These are phyloP conservation scores for Cladosporium colombiae DNA, from an alignment of 2,329 filamentous ascomycete species.

Conservation along the genomic window DNA sequence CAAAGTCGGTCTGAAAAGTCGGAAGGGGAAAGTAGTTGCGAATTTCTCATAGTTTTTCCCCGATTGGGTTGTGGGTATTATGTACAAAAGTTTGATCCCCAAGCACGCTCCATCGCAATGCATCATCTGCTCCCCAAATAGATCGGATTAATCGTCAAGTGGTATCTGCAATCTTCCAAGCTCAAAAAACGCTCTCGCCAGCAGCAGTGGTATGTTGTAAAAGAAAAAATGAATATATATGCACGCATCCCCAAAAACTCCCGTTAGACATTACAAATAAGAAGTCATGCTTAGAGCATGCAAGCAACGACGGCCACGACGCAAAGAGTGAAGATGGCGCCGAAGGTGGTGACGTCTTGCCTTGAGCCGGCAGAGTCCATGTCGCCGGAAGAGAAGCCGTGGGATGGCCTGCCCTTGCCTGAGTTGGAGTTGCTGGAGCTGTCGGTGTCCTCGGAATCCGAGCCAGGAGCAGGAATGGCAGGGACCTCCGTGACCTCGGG, in stretches of 20 bases:
- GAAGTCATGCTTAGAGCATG: conserved; percentile 6
- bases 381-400: conserved; percentile 13
- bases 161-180: conserved; percentile 8
- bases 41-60: background rate
- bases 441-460: conserved; percentile 13
- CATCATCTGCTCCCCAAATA: background rate
- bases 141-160: background rate
- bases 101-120: conserved; percentile 7
- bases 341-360: conserved; percentile 1
- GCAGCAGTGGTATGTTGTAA: background rate
- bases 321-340: conserved; percentile 10
- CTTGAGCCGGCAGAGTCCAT: conserved; percentile 12
- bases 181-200: conserved; percentile 7
- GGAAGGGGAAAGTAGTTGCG: background rate
- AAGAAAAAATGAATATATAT: background rate
- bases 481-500: conserved; percentile 17
- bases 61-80: background rate
- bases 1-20: background rate
- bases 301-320: conserved; percentile 9
- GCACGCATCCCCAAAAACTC: conserved; percentile 7
- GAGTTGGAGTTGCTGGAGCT: conserved; percentile 4
- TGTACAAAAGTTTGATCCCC: background rate
- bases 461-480: conserved; percentile 13
- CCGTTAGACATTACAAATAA: conserved; percentile 12
- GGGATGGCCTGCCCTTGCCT: background rate